phyloP scores from a whole-genome alignment of 805 yeast genomes.

The Ogataea trehaloabstinens region DNA sequence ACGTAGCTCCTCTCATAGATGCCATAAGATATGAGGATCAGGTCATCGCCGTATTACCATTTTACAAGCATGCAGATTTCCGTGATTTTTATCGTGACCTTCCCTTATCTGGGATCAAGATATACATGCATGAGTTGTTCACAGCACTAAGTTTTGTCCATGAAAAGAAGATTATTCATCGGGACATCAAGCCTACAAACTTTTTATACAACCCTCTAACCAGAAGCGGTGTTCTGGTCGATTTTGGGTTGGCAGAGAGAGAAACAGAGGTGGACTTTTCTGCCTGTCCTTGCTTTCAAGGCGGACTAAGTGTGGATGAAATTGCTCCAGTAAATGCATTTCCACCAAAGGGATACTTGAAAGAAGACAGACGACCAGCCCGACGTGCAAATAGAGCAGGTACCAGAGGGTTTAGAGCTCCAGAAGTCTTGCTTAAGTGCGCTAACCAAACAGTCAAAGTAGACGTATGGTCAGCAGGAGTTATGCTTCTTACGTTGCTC shows the following conservation, averaged over 20 bases:
- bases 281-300: conserved; percentile 57
- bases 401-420: conserved; percentile 92
- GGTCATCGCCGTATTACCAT: conserved; percentile 89
- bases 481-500: conserved; percentile 74
- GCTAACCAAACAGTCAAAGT: conserved; percentile 76
- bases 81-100: conserved; percentile 80
- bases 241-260: conserved; percentile 87
- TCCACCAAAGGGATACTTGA: conserved; percentile 65
- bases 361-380: conserved; percentile 83
- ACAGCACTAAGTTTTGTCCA: conserved; percentile 78
- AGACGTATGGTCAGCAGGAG: conserved; percentile 93
- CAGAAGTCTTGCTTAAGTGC: conserved; percentile 87
- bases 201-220: conserved; percentile 66
- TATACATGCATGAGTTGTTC: conserved; percentile 76
- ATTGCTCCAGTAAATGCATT: conserved; percentile 37
- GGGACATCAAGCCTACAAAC: conserved; percentile 84
- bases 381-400: conserved; percentile 97
- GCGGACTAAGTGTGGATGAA: conserved; percentile 31
- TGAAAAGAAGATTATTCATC: conserved; percentile 75
- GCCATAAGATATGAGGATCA: conserved; percentile 88
- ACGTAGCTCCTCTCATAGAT: conserved; percentile 87
- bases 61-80: conserved; percentile 87
- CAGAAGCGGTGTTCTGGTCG: conserved; percentile 79
- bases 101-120: conserved; percentile 74
- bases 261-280: conserved; percentile 33